Conservation (phyloP, 805 yeast genomes). For the Metschnikowia reukaufii region DNA sequence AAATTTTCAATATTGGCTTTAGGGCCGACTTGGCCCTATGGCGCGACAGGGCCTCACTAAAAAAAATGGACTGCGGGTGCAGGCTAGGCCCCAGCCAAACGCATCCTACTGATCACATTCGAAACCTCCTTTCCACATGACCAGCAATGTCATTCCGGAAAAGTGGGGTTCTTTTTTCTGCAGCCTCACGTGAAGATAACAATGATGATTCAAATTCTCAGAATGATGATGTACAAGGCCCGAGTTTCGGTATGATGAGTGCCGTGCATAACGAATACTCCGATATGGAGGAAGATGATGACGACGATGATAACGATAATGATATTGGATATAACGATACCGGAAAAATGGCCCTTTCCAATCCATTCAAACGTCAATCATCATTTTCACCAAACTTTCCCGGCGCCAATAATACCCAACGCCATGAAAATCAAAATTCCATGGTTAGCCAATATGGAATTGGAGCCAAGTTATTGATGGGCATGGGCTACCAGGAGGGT, state of each 20-base stretch:
- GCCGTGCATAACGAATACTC: conserved; percentile 13
- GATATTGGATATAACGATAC: not conserved
- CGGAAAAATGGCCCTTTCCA: too few species aligned
- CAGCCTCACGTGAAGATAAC: not conserved
- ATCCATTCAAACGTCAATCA: not conserved
- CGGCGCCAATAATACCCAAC: not conserved
- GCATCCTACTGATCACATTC: not conserved
- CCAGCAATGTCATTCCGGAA: not conserved
- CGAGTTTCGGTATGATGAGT: conserved; percentile 6
- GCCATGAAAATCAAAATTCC: not conserved
- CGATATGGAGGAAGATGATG: conserved; percentile 16
- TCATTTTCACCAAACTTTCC: not conserved
- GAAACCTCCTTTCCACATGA: not conserved
- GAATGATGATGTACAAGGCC: not conserved
- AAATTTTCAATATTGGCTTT: not conserved
- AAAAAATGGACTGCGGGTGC: not conserved
- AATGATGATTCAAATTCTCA: not conserved
- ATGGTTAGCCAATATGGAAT: conserved; percentile 59
- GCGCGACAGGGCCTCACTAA: not conserved
- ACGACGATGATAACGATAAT: not conserved
- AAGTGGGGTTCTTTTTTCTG: conserved; percentile 6
- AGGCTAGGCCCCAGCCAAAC: not conserved
- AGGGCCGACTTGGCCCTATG: not conserved
- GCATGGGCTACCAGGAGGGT: conserved; percentile 88
- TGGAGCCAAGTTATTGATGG: conserved; percentile 73